Evolutionary conservation across 768 basidiomycete species (phyloP).

Genomic region (Xerocomellus dryophilus): DNA sequence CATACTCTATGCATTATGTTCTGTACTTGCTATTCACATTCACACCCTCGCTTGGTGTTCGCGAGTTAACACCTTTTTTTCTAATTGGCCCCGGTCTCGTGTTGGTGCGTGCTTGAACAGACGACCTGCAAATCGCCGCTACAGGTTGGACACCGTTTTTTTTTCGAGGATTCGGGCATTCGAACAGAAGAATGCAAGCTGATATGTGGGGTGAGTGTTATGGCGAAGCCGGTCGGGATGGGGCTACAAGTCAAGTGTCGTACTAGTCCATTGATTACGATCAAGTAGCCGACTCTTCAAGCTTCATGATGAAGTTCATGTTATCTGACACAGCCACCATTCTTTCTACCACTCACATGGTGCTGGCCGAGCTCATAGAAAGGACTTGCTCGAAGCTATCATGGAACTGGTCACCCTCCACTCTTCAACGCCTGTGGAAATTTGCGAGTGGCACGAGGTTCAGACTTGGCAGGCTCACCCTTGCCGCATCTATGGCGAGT

Average conservation of each 20-base stretch:
- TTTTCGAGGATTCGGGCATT: too few species aligned
- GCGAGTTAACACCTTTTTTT: neutral
- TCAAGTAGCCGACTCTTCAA: too few species aligned
- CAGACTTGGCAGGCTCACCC: conserved; percentile 22
- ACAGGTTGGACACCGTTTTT: too few species aligned
- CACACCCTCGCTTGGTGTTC: neutral
- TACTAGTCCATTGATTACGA: too few species aligned
- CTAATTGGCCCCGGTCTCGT: neutral
- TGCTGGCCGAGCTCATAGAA: conserved; percentile 8
- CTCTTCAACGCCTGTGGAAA: conserved; percentile 9
- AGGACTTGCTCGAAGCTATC: neutral
- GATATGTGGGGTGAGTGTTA: too few species aligned
- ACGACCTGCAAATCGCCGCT: too few species aligned
- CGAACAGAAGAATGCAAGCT: too few species aligned
- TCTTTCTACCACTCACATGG: neutral
- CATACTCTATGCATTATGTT: conserved; percentile 9
- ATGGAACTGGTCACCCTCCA: conserved; percentile 1
- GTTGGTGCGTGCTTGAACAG: neutral
- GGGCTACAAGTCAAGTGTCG: too few species aligned
- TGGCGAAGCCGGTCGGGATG: too few species aligned
- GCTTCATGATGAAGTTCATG: too few species aligned
- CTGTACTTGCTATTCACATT: conserved; percentile 3
- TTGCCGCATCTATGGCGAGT: conserved; percentile 24
- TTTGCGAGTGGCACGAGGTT: conserved; percentile 15
- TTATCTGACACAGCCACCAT: neutral